phyloP scores from a whole-genome alignment of 129 eudicot genomes.

The Deinandra increscens region DNA sequence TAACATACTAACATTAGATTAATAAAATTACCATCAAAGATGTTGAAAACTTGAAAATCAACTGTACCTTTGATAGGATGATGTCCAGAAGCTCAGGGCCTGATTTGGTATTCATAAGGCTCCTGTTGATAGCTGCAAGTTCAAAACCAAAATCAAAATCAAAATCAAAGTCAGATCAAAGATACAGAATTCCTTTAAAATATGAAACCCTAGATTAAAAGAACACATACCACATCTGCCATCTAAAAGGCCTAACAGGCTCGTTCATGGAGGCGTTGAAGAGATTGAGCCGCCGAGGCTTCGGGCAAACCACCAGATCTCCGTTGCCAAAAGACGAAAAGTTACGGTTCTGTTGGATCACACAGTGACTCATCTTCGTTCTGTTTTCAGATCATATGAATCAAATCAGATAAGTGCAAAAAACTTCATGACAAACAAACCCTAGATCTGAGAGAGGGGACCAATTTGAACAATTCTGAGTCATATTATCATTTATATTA shows the following conservation, averaged over 20 bases:
- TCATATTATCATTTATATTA: background rate
- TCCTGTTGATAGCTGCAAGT: constrained; percentile 69
- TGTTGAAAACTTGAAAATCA: too few species aligned
- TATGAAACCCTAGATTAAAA: background rate
- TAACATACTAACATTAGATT: background rate
- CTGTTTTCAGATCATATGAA: background rate
- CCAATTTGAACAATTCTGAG: constrained; percentile 19
- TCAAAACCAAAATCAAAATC: background rate
- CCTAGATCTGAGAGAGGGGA: constrained; percentile 19
- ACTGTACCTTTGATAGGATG: constrained; percentile 73
- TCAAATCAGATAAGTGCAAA: constrained; percentile 20
- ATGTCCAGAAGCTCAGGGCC: constrained; percentile 87
- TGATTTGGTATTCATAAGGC: constrained; percentile 63
- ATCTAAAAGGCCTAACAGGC: constrained; percentile 50
- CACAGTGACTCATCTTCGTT: constrained; percentile 55
- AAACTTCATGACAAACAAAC: constrained; percentile 31
- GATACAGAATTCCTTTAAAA: background rate
- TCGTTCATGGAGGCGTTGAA: constrained; percentile 36
- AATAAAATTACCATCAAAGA: too few species aligned
- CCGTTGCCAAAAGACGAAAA: constrained; percentile 39
- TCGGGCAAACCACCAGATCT: constrained; percentile 69
- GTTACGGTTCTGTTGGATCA: constrained; percentile 53
- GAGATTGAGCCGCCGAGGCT: constrained; percentile 64
- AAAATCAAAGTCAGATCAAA: background rate
- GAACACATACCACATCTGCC: constrained; percentile 62